Evolutionary conservation across 1,139 yeast genomes (phyloP).

Genomic region (Lodderomyces pseudojiufengensis): DNA sequence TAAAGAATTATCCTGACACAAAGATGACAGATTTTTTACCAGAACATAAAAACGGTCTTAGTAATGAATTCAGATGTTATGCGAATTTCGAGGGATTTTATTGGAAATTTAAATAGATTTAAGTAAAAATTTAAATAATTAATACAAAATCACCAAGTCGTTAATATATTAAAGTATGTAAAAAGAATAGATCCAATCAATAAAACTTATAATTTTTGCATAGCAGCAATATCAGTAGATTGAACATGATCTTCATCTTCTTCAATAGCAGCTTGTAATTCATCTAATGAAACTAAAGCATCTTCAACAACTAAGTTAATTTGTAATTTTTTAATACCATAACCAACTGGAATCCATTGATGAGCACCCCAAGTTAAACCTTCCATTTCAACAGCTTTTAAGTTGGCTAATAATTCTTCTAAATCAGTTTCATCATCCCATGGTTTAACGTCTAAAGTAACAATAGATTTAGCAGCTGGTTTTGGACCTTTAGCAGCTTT

Average conservation of each 20-base stretch:
- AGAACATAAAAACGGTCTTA: slow-evolving; percentile 78
- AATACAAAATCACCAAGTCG: no score
- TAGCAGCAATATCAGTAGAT: slow-evolving; percentile 97
- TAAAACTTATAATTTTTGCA: slow-evolving; percentile 80
- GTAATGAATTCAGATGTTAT: slow-evolving; percentile 85
- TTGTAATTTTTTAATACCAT: slow-evolving; percentile 99
- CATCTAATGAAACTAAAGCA: slow-evolving; percentile 89
- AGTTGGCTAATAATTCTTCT: slow-evolving; percentile 81
- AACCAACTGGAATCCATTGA: slow-evolving; percentile 96
- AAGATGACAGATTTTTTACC: slow-evolving; percentile 66
- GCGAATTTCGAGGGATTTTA: slow-evolving; percentile 59
- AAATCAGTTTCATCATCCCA: slow-evolving; percentile 99
- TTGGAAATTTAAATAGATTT: slow-evolving; percentile 33
- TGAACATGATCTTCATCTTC: slow-evolving; percentile 99
- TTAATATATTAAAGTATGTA: not conserved
- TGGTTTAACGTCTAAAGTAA: slow-evolving; percentile 96
- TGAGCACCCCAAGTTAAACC: slow-evolving; percentile 99
- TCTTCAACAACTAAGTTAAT: slow-evolving; percentile 98
- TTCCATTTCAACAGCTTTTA: slow-evolving; percentile 77
- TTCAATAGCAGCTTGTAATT: slow-evolving; percentile 78
- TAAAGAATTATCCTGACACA: slow-evolving; percentile 60
- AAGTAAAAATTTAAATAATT: no score
- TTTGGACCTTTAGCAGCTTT: slow-evolving; percentile 96
- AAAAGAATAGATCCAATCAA: slow-evolving; percentile 2
- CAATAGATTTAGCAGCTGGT: slow-evolving; percentile 97